phyloP scores from a whole-genome alignment of 257 asterid genomes.

The Cynanchum wilfordii region DNA sequence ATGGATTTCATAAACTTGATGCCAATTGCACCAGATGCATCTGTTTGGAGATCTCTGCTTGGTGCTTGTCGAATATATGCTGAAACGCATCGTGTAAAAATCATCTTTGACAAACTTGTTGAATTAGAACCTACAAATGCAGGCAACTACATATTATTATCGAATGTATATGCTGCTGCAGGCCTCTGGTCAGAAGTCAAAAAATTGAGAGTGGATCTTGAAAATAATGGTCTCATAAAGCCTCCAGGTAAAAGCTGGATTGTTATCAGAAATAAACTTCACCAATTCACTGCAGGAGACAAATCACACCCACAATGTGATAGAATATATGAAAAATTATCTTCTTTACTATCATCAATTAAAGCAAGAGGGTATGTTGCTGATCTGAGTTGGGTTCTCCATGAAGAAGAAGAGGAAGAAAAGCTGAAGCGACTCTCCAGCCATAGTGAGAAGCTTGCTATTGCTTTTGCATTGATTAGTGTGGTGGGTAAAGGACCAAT shows the following conservation, averaged over 20 bases:
- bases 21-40: conserved; percentile 28
- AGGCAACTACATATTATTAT: conserved; percentile 25
- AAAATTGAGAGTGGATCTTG: conserved; percentile 20
- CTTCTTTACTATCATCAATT: conserved; percentile 14
- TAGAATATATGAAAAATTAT: conserved; percentile 16
- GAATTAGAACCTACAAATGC: conserved; percentile 27
- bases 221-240: conserved; percentile 20
- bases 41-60: conserved; percentile 26
- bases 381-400: conserved; percentile 31
- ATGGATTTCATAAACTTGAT: conserved; percentile 20
- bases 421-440: conserved; percentile 23
- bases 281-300: conserved; percentile 29
- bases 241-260: conserved; percentile 35
- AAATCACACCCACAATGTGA: conserved; percentile 21
- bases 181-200: conserved; percentile 27
- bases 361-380: conserved; percentile 22
- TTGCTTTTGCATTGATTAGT: conserved; percentile 31
- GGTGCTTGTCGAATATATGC: conserved; percentile 26
- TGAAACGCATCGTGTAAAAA: conserved; percentile 14
- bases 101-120: conserved; percentile 16
- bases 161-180: conserved; percentile 27
- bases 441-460: conserved; percentile 36
- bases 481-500: conserved; percentile 15
- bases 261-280: conserved; percentile 19
- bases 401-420: conserved; percentile 25